phyloP scores from a whole-genome alignment of 805 yeast genomes.

The Scheffersomyces ergatensis region DNA sequence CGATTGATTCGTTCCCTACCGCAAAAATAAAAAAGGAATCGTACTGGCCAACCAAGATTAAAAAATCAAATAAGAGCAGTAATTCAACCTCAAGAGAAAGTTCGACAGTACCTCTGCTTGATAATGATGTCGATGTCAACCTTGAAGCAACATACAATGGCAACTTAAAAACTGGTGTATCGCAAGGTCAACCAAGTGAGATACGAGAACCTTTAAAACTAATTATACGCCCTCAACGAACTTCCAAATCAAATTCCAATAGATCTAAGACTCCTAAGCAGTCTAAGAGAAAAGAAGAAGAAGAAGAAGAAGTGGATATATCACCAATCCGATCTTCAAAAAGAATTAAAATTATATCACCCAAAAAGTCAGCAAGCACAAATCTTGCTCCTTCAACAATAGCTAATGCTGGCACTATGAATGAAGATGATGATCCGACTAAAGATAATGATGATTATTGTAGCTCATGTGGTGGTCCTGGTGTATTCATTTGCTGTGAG shows the following conservation, averaged over 20 bases:
- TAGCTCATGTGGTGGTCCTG: slow-evolving; percentile 85
- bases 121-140: slow-evolving; percentile 10
- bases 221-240: background rate
- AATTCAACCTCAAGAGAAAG: slow-evolving; percentile 11
- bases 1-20: slow-evolving; percentile 69
- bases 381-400: slow-evolving; percentile 21
- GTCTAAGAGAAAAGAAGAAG: slow-evolving; percentile 1
- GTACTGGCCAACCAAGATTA: slow-evolving; percentile 43
- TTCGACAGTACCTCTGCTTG: slow-evolving; percentile 9
- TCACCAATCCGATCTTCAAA: slow-evolving; percentile 15
- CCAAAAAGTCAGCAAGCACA: slow-evolving; percentile 24
- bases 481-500: slow-evolving; percentile 90
- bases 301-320: background rate
- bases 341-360: slow-evolving; percentile 32
- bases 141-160: slow-evolving; percentile 10
- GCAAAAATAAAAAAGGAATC: slow-evolving; percentile 55
- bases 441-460: slow-evolving; percentile 81
- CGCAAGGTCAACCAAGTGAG: slow-evolving; percentile 14
- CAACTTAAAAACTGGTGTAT: slow-evolving; percentile 11
- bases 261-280: slow-evolving; percentile 6
- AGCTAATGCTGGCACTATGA: slow-evolving; percentile 1
- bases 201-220: slow-evolving; percentile 11
- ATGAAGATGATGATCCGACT: slow-evolving; percentile 10
- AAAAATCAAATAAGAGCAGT: slow-evolving; percentile 14
- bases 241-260: background rate